Evolutionary conservation across 2,329 filamentous ascomycete species (phyloP).

Genomic region (Colletotrichum spinosum): DNA sequence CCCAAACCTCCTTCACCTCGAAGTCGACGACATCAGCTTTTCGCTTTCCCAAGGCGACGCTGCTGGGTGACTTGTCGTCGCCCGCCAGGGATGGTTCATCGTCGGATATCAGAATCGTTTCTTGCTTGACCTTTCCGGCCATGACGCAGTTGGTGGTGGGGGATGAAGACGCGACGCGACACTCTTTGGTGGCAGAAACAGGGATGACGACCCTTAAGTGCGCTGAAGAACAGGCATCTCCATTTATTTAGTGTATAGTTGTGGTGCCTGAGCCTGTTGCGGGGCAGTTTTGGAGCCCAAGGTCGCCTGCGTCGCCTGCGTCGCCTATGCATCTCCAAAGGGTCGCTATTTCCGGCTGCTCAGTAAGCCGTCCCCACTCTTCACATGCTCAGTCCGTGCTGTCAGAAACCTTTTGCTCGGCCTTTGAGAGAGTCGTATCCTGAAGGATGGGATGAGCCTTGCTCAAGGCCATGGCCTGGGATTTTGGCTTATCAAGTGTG

Average conservation of each 20-base stretch:
- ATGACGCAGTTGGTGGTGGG: constrained; percentile 10
- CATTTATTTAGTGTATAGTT: too few relatives aligned
- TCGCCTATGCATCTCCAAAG: too few relatives aligned
- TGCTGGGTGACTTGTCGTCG: not conserved
- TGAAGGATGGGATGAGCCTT: too few relatives aligned
- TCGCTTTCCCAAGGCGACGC: constrained; percentile 46
- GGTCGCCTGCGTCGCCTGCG: too few relatives aligned
- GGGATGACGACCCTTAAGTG: not conserved
- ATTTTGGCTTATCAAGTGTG: too few relatives aligned
- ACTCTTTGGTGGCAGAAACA: too few relatives aligned
- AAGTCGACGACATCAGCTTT: constrained; percentile 49
- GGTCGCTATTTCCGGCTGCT: too few relatives aligned
- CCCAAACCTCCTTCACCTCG: constrained; percentile 62
- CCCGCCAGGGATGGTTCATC: constrained; percentile 14
- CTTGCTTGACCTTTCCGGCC: not conserved
- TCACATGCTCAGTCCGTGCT: too few relatives aligned
- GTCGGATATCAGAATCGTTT: constrained; percentile 27
- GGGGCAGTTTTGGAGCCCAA: not conserved
- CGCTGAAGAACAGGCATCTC: constrained; percentile 2
- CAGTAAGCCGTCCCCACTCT: too few relatives aligned
- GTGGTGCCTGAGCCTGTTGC: constrained; percentile 3
- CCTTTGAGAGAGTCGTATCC: too few relatives aligned
- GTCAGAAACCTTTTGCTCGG: too few relatives aligned
- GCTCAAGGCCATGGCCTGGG: too few relatives aligned
- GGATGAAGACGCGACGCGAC: constrained; percentile 14